Percentiles rank a stretch among this genome's conserved stretches.
phyloP scores from a whole-genome alignment of 202 grass and related monocot genomes.

The Tripidium arundinaceum region DNA sequence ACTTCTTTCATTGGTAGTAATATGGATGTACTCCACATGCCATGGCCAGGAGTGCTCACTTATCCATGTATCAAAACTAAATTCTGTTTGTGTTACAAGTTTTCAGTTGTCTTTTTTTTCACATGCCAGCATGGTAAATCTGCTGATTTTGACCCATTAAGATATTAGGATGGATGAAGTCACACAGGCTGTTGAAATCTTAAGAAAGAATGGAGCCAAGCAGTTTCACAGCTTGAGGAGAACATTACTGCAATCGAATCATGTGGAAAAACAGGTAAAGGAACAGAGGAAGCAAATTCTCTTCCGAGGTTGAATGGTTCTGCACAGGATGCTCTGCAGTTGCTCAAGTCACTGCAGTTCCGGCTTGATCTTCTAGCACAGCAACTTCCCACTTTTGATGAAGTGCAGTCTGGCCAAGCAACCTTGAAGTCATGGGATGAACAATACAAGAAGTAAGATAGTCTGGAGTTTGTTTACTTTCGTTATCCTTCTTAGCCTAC shows the following conservation, averaged over 20 bases:
- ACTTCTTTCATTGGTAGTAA: not conserved
- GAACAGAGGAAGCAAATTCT: too few relatives aligned
- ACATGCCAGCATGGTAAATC: too few relatives aligned
- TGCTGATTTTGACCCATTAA: too few relatives aligned
- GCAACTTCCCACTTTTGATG: slow-evolving; percentile 69
- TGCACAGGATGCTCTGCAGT: not conserved
- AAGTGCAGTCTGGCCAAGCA: slow-evolving; percentile 54
- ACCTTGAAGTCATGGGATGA: slow-evolving; percentile 70
- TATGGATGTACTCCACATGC: not conserved
- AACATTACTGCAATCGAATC: too few relatives aligned
- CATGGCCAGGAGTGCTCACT: not conserved
- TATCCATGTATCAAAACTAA: too few relatives aligned
- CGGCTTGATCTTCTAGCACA: slow-evolving; percentile 66
- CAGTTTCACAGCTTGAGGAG: too few relatives aligned
- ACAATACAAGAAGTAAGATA: slow-evolving; percentile 59
- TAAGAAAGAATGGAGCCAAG: too few relatives aligned
- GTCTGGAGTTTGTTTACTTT: not conserved
- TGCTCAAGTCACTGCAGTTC: slow-evolving; percentile 70
- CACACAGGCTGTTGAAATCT: too few relatives aligned
- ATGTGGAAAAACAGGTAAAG: too few relatives aligned
- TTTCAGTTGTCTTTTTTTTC: not conserved
- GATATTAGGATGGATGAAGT: too few relatives aligned
- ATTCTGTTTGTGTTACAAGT: too few relatives aligned
- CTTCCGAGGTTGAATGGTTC: too few relatives aligned
- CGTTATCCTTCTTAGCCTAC: not conserved